Evolutionary conservation across 2,329 filamentous ascomycete species (phyloP), one percentile per base, ranked within the genome.

Genomic region (Xylariaceae sp.): DNA sequence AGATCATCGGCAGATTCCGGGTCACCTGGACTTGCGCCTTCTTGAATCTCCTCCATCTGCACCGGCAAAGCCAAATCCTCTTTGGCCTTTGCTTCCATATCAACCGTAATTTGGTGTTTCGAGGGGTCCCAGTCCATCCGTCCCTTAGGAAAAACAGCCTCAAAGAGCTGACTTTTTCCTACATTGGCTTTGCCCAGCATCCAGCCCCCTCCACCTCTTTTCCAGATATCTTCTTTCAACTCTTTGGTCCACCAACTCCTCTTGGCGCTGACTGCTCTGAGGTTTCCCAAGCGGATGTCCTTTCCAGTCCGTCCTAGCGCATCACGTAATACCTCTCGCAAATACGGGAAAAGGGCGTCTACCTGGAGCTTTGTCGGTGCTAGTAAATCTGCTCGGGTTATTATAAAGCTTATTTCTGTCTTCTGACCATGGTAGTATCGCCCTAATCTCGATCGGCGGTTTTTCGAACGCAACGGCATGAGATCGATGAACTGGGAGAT

Each of bases 101-200:
- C 62, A 44, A 77, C 56, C 3, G 64, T 63, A 45, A 77, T 76
- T 14, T 75, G 70, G 69, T 77, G 67, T 53, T 72, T 65, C 68
- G 73, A 49, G 67, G 73, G 68, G 2, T 68, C 64, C 56, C 69
- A 69, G 58, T 75, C 79, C 76, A 80, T 82, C 31, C 80, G 81
- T 23, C 86, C 87, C 79, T 90, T 94, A 3, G 96, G 94, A 68
- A 93, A 96, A 6, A 97, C 86, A 4, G 87, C 84, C 65, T 95
- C 88, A 59, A 98, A 96, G 2, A 99, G 82, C 69, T 89, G 89
- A 67, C 94, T 98, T 76, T 99, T 99, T 21, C 95, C 96, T 2
- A 98, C 96, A 70, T 99, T 99, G 61, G 92, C 92, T 74, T 96
- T 98, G n/a, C 95, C 95, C 2, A 99, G 90, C 80, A 99, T 88